These are phyloP conservation scores for Byssothecium circinans DNA, from an alignment of 2,329 filamentous ascomycete genomes.

Conservation along the genomic window DNA sequence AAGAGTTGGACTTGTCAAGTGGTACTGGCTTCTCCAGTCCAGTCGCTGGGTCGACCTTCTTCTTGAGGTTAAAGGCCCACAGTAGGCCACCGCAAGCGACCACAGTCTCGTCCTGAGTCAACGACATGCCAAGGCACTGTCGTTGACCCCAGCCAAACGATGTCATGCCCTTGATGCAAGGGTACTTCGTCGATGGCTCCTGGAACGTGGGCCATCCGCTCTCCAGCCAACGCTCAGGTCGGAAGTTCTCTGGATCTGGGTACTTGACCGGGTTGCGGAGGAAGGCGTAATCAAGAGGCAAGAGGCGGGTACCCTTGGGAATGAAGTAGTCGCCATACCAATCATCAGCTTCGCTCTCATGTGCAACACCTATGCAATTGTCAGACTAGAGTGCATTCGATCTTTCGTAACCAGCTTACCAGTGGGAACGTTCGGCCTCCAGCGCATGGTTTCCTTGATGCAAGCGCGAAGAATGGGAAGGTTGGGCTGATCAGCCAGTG, in stretches of 20 bases:
- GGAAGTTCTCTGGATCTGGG: slow-evolving; percentile 64
- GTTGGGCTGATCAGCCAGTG: slow-evolving; percentile 43
- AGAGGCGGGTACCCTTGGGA: slow-evolving; percentile 49
- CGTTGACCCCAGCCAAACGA: slow-evolving; percentile 67
- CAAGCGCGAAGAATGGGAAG: slow-evolving; percentile 51
- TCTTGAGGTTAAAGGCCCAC: slow-evolving; percentile 52
- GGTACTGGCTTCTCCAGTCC: slow-evolving; percentile 48
- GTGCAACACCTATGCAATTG: slow-evolving; percentile 48
- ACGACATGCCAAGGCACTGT: slow-evolving; percentile 63
- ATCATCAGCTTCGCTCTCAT: slow-evolving; percentile 56
- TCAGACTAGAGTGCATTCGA: neutral
- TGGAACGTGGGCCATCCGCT: slow-evolving; percentile 66
- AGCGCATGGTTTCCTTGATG: slow-evolving; percentile 50
- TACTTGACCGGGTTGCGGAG: slow-evolving; percentile 58
- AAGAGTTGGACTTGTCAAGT: slow-evolving; percentile 55
- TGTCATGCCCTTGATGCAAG: slow-evolving; percentile 65
- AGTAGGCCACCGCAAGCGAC: slow-evolving; percentile 55
- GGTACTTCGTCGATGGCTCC: slow-evolving; percentile 64
- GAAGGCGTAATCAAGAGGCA: slow-evolving; percentile 41
- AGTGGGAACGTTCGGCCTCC: slow-evolving; percentile 52
- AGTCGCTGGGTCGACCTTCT: slow-evolving; percentile 50
- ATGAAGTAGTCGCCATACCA: slow-evolving; percentile 54
- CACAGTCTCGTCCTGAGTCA: slow-evolving; percentile 60
- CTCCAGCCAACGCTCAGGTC: slow-evolving; percentile 65
- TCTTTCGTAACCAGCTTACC: too few relatives aligned